Conservation (phyloP, 169 alveolate genomes). For the Ichthyophthirius multifiliis region DNA sequence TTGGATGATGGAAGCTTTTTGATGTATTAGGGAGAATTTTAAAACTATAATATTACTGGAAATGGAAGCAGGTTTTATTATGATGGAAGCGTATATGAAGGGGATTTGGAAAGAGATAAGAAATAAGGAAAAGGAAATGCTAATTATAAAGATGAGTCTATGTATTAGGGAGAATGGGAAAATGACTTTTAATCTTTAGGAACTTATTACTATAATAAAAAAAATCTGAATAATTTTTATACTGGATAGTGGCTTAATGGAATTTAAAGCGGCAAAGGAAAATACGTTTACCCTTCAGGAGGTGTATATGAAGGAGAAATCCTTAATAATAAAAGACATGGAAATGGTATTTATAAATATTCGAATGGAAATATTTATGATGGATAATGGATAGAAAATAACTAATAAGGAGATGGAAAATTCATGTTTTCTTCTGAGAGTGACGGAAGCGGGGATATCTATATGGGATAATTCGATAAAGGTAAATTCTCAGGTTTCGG, state of each 20-base stretch:
- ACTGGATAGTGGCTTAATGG: not conserved
- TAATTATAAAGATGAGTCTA: constrained; percentile 24
- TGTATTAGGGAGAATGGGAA: constrained; percentile 26
- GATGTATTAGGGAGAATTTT: not conserved
- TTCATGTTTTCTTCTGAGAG: constrained; percentile 8
- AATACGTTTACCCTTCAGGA: not conserved
- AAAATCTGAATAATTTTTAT: not conserved
- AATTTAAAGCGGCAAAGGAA: not conserved
- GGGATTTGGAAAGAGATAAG: constrained; percentile 24
- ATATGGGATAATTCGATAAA: constrained; percentile 1
- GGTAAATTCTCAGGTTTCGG: constrained; percentile 15
- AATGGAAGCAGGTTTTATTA: not conserved
- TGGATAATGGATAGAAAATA: constrained; percentile 18
- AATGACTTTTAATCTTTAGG: not conserved
- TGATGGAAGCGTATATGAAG: constrained; percentile 2
- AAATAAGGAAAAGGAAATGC: constrained; percentile 15
- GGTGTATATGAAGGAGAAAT: constrained; percentile 26
- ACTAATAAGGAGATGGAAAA: constrained; percentile 22
- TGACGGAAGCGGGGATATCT: not conserved
- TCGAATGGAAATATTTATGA: constrained; percentile 12
- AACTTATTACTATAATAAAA: not conserved
- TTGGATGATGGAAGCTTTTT: not conserved
- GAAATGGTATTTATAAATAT: constrained; percentile 21
- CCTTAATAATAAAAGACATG: constrained; percentile 18
- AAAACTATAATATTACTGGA: not conserved